phyloP scores from a whole-genome alignment of 2,329 filamentous ascomycete genomes.

The Hymenotorrendiella dingleyae region DNA sequence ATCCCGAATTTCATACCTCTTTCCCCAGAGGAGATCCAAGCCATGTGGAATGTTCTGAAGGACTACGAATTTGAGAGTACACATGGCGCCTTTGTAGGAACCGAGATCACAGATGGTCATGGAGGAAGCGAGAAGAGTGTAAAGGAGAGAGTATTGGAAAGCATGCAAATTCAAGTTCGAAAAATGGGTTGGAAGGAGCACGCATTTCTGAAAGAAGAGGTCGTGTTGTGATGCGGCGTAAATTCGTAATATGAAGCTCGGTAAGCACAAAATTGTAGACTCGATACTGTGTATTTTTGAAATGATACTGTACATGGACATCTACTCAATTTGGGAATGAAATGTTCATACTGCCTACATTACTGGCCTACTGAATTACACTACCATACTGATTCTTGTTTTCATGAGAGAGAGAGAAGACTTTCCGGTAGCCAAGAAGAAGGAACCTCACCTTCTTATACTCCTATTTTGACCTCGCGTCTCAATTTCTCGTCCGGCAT shows the following conservation, averaged over 20 bases:
- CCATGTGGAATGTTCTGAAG: slow-evolving; percentile 65
- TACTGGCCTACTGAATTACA: no score
- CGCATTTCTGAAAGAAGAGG: slow-evolving; percentile 21
- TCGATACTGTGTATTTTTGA: no score
- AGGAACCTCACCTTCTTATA: no score
- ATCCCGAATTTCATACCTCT: slow-evolving; percentile 72
- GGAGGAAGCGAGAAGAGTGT: slow-evolving; percentile 33
- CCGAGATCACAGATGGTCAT: slow-evolving; percentile 51
- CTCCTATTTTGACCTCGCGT: no score
- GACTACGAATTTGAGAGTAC: slow-evolving; percentile 57
- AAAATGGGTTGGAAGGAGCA: slow-evolving; percentile 26
- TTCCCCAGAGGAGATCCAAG: slow-evolving; percentile 52
- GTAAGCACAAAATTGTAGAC: background rate
- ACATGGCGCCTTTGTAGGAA: slow-evolving; percentile 60
- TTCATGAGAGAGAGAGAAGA: no score
- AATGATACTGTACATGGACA: no score
- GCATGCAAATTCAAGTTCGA: slow-evolving; percentile 66
- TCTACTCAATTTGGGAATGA: no score
- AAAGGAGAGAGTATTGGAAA: slow-evolving; percentile 63
- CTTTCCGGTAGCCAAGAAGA: no score
- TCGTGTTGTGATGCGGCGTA: background rate
- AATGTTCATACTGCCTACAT: no score
- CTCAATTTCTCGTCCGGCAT: no score
- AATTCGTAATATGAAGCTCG: no score
- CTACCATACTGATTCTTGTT: no score